Evolutionary conservation across 495 filamentous ascomycete genomes (phyloP).

Genomic region (Podospora pseudoanserina): DNA sequence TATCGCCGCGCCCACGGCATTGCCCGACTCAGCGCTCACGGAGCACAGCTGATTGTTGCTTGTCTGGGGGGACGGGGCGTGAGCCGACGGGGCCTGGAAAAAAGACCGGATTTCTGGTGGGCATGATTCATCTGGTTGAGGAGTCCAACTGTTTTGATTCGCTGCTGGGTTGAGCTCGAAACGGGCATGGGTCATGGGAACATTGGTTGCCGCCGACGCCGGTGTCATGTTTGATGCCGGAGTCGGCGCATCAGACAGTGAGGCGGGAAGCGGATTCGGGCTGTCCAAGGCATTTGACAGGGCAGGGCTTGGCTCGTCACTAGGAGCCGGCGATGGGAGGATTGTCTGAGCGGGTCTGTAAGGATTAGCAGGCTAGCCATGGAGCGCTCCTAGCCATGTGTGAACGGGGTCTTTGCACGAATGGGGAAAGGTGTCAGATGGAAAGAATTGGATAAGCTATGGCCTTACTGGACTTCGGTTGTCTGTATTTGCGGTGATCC

Average conservation of each 20-base stretch:
- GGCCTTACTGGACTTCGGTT: background rate
- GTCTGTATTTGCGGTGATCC: background rate
- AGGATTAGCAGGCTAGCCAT: background rate
- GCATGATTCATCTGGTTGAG: background rate
- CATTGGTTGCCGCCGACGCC: background rate
- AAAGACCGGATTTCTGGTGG: background rate
- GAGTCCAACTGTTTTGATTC: background rate
- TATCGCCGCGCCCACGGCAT: background rate
- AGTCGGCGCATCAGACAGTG: conserved; percentile 17
- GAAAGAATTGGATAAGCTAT: background rate
- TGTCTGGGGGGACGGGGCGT: background rate
- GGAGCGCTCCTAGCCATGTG: too few species aligned
- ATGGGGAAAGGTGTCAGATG: background rate
- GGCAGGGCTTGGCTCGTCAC: conserved; percentile 49
- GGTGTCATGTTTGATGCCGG: background rate
- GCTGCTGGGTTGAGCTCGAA: conserved; percentile 22
- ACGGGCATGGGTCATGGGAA: conserved; percentile 27
- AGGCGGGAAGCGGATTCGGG: conserved; percentile 21
- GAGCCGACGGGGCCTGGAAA: background rate
- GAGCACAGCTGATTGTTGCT: background rate
- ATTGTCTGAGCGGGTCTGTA: conserved; percentile 21
- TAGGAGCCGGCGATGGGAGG: conserved; percentile 55
- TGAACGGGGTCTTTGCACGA: background rate
- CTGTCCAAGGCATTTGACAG: conserved; percentile 30
- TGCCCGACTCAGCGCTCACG: background rate